Evolutionary conservation across 1,139 yeast species (phyloP), one percentile per base, ranked within the genome.

Genomic region (Saccharomyces hybrid): DNA sequence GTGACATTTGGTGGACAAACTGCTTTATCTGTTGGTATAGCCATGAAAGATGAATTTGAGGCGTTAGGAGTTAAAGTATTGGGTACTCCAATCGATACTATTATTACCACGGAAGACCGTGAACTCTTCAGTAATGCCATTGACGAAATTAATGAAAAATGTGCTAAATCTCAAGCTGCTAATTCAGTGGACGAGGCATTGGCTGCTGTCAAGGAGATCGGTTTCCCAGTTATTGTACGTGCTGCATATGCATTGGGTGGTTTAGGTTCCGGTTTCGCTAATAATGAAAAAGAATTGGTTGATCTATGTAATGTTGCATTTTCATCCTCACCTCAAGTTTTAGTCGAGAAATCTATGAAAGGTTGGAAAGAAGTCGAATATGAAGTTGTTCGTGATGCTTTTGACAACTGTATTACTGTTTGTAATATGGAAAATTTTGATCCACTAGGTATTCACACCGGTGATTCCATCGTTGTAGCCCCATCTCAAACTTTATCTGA

Each of bases 321-420:
- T 72, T 96, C 98, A 55, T 82, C 95, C 25, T 86, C 96, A 53
- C 98, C 99, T 28, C 99, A 93, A 76, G 95, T 93, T 56, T 80
- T 93, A 64, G 95, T 93, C 59, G 99, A 93, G 79, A 83, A 83
- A 73, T 89, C 97, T 53, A 88, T 93, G 96, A 93, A 93, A 78
- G 99, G 99, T 61, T 93, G 99, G 99, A 93, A 93, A 73, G 99
- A 93, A 76, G 89, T 93, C 64, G 99, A 93, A 76, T 93, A 93
- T 72, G 99, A 93, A 76, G 99, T 93, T 73, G 99, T 93, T 58
- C 88, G 99, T 72, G 99, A 93, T 76, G 95, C 96, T 51, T 85
- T 83, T 64, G 98, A 89, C 73, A 93, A 93, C 82, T 93, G 99
- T 83, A 90, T 93, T 69, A 93, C 99, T 53, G 99, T 93, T 59